phyloP scores from a whole-genome alignment of 441 rosid species.

The Croton setiger region DNA sequence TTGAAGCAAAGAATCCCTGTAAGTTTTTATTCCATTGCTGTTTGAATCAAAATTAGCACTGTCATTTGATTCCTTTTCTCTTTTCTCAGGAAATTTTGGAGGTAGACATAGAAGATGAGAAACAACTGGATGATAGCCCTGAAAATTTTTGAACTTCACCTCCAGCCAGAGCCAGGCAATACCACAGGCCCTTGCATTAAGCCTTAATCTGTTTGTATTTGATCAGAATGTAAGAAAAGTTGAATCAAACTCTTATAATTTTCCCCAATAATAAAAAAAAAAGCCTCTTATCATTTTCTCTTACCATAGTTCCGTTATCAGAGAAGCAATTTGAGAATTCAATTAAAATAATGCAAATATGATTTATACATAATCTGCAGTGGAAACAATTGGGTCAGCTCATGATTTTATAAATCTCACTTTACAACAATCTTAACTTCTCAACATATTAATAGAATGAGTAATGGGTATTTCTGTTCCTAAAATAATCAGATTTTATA shows the following conservation, averaged over 20 bases:
- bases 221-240: background rate
- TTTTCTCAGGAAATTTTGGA: constrained; percentile 66
- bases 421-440: constrained; percentile 14
- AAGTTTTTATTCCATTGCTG: constrained; percentile 20
- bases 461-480: background rate
- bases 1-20: constrained; percentile 92
- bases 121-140: constrained; percentile 87
- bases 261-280: too few relatives aligned
- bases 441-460: constrained; percentile 1
- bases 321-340: constrained; percentile 8
- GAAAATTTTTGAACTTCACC: constrained; percentile 56
- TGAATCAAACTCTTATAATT: background rate
- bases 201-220: background rate
- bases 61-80: background rate
- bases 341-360: background rate
- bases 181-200: too few relatives aligned
- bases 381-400: background rate
- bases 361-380: background rate
- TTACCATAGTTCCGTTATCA: background rate
- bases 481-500: constrained; percentile 9
- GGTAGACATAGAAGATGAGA: constrained; percentile 88
- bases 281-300: background rate
- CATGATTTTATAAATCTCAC: constrained; percentile 1
- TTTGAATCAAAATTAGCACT: background rate
- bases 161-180: background rate